Base-by-base conservation (phyloP, 2,329 filamentous ascomycete genomes). In the Aphanoascus verrucosus region DNA sequence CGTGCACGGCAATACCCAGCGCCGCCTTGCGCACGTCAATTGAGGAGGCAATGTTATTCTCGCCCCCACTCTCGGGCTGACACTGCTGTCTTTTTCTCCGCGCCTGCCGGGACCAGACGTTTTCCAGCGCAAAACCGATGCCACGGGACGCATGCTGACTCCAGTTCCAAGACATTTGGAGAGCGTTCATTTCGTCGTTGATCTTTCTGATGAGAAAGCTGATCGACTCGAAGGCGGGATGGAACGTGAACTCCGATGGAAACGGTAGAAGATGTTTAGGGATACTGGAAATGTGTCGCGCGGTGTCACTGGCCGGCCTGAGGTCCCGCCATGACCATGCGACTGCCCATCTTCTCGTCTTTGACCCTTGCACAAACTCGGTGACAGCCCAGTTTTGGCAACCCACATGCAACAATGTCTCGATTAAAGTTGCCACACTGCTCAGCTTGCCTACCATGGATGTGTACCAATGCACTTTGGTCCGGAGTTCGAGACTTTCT, bases 361-460 rank as follows among this genome's bases (percentile, higher is more conserved):
- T 85, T 45, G 72, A 81, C 0, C 86, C 87, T 55, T 91, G 87
- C 0, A 88, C 75, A 59, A 97, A 84, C 57, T 86, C 82, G 0
- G 85, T 85, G 0, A 95, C 80, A 0, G 88, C 90, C 61, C 83
- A 96, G 65, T 97, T 98, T 37, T 74, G 73, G 37, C 94, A 77
- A 0, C 71, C 74, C 8, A 76, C 64, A 1, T 76, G 69, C 14
- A 78, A 77, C 3, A 82, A 67, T 6, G 85, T 73, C 49, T 76
- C 74, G 5, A 82, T 74, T 0, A 95, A 71, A 0, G 84, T 68
- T 0, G 74, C 72, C 0, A 85, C 75, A 2, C 87, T 73, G 59
- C 84, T 90, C 31, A 87, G 73, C 62, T 94, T 94, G 0, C 91
- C 90, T 0, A 97, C 74, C 88, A 97, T 94, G 52, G 83, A 83